Conservation (phyloP, 2,329 filamentous ascomycete species). For the Aspergillus sp. region DNA sequence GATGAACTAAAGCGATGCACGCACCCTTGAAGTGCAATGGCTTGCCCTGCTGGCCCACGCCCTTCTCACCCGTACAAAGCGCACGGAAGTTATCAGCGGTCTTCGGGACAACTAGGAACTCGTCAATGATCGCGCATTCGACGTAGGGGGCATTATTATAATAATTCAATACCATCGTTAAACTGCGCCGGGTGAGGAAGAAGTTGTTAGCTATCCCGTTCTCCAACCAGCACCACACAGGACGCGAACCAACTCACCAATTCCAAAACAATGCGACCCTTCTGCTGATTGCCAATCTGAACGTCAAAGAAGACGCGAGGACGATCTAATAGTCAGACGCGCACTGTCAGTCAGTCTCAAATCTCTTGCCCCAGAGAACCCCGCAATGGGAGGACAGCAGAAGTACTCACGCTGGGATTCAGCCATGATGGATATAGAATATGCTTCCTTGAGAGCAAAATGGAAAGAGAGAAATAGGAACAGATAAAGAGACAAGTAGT, state of each 20-base stretch:
- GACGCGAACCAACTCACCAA: conserved; percentile 47
- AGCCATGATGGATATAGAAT: conserved; percentile 22
- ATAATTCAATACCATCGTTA: conserved; percentile 35
- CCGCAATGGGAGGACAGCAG: conserved; percentile 13
- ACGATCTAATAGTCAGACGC: conserved; percentile 41
- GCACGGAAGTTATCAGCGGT: conserved; percentile 94
- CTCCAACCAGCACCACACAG: too few relatives aligned
- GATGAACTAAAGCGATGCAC: conserved; percentile 2
- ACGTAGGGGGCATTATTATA: conserved; percentile 1
- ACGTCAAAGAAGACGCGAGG: conserved; percentile 92
- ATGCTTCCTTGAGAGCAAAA: too few relatives aligned
- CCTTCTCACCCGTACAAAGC: conserved; percentile 93
- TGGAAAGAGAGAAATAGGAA: too few relatives aligned
- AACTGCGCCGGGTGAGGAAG: conserved; percentile 29
- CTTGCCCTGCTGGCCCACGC: conserved; percentile 69
- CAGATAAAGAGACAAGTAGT: too few relatives aligned
- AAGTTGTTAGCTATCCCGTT: conserved; percentile 3
- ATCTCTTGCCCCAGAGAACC: conserved; percentile 6
- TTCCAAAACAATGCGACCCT: conserved; percentile 79
- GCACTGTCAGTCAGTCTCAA: conserved; percentile 2
- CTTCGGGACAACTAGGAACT: conserved; percentile 69
- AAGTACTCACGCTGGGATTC: conserved; percentile 27
- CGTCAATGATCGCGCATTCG: conserved; percentile 33
- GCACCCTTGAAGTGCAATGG: conserved; percentile 78
- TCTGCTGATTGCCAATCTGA: conserved; percentile 62